Conservation (phyloP, 345 rosid species). For the Odontarrhena argentea region DNA sequence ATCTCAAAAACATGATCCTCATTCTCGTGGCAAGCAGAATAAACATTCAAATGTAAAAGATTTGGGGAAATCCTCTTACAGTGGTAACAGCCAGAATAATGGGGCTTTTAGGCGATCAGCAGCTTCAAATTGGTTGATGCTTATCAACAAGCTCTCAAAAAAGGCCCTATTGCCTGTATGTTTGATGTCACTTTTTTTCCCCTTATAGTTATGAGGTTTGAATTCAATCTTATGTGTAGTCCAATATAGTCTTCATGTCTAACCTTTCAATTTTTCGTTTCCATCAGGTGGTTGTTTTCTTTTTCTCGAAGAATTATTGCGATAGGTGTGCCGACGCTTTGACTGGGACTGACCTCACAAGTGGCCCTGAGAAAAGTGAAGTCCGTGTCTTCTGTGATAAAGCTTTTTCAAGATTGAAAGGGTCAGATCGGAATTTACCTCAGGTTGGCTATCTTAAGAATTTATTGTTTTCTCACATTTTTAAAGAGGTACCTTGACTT, state of each 20-base stretch:
- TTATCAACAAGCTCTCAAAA: conserved; percentile 84
- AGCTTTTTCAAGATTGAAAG: conserved; percentile 93
- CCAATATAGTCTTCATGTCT: conserved; percentile 18
- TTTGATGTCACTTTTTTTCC: conserved; percentile 19
- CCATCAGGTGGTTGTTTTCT: conserved; percentile 80
- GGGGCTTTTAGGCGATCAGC: conserved; percentile 76
- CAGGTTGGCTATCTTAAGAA: conserved; percentile 61
- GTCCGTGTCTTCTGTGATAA: conserved; percentile 90
- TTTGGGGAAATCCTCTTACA: conserved; percentile 49
- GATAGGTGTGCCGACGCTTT: conserved; percentile 83
- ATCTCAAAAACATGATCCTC: conserved; percentile 66
- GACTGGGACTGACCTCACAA: conserved; percentile 78
- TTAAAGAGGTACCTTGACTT: conserved; percentile 29
- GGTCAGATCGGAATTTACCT: conserved; percentile 92
- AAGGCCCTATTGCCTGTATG: conserved; percentile 83
- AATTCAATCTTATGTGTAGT: conserved; percentile 2
- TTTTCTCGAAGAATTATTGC: conserved; percentile 95
- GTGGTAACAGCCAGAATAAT: conserved; percentile 62
- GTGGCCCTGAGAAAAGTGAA: conserved; percentile 81
- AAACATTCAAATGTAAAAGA: conserved; percentile 67
- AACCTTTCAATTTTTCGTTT: conserved; percentile 6
- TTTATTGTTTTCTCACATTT: conserved; percentile 26
- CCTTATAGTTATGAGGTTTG: conserved; percentile 19
- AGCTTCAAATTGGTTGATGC: conserved; percentile 77
- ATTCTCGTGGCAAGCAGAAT: conserved; percentile 67